Evolutionary conservation across 805 yeast species (phyloP), one percentile per base, ranked within the genome.

Genomic region (Priceomyces castillae): DNA sequence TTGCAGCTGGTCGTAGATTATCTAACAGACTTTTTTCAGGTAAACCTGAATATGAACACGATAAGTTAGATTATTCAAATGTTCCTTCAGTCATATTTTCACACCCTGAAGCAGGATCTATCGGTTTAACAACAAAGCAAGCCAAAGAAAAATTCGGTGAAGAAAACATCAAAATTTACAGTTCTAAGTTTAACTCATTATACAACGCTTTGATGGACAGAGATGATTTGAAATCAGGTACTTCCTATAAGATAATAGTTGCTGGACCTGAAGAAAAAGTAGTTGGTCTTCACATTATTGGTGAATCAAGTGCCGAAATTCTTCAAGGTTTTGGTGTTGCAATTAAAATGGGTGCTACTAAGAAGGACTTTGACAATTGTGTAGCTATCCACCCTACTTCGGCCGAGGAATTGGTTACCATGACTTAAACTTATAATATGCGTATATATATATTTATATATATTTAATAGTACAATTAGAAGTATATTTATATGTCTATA

Each of bases 281-380:
- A 43, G 95, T 94, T 48, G 99, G 99, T 22, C 71, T 94, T 53
- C 99, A 94, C 66, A 68, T 94, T 43, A 86, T 90, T 53, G 99
- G 99, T 48, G 98, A 90, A 58, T 69, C 80, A 7, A 81, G 94
- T 41, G 81, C 96, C 25, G 99, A 94, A 68, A 90, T 94, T 46
- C 76, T 94, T 56, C 99, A 94, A 75, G 99, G 99, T 30, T 94
- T 94, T 59, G 99, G 98, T 46, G 99, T 90, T 42, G 99, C 99
- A 40, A 73, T 94, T 51, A 90, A 90, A 72, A 94, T 94, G 99
- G 99, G 99, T 26, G 99, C 99, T 34, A 94, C 99, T 30, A 94
- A 94, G 74, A 80, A 80, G 37, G 97, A 94, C 65, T 94, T 94
- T 52, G 99, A 94, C 69, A 82, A 73, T 64, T 87, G 95, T 72